phyloP scores from a whole-genome alignment of 495 filamentous ascomycete genomes.

The Penicillium verhagenii region DNA sequence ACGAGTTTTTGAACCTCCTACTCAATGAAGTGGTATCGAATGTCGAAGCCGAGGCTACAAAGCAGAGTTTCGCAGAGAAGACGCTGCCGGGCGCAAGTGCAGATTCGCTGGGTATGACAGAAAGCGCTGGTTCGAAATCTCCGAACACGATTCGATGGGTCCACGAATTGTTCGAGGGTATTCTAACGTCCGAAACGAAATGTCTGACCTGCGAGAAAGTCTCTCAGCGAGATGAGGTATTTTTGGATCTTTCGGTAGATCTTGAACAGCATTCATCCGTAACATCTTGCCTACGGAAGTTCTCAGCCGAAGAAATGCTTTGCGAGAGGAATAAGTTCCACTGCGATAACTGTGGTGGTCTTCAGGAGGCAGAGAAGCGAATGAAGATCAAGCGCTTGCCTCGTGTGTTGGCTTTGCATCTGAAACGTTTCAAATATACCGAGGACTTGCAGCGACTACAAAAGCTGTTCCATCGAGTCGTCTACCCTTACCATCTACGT shows the following conservation, averaged over 20 bases:
- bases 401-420: constrained; percentile 84
- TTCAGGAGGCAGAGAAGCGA: constrained; percentile 96
- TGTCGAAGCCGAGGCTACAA: constrained; percentile 77
- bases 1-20: constrained; percentile 92
- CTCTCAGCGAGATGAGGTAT: constrained; percentile 92
- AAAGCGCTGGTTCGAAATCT: constrained; percentile 45
- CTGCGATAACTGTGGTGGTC: constrained; percentile 92
- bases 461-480: constrained; percentile 94
- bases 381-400: constrained; percentile 99
- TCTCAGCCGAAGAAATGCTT: constrained; percentile 98
- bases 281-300: constrained; percentile 90
- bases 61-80: constrained; percentile 41
- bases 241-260: constrained; percentile 94
- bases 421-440: constrained; percentile 97
- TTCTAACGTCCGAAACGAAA: constrained; percentile 91
- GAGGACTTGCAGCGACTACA: constrained; percentile 90
- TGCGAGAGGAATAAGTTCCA: constrained; percentile 99
- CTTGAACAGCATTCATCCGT: constrained; percentile 94
- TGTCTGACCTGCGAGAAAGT: constrained; percentile 95
- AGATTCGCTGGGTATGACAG: constrained; percentile 41
- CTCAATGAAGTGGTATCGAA: constrained; percentile 96
- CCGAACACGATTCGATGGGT: constrained; percentile 78
- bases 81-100: constrained; percentile 36
- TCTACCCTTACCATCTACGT: constrained; percentile 93
- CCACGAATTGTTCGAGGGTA: constrained; percentile 94